Conservation (phyloP, 1,284 basidiomycete species). For the Puccinia sorghi region DNA sequence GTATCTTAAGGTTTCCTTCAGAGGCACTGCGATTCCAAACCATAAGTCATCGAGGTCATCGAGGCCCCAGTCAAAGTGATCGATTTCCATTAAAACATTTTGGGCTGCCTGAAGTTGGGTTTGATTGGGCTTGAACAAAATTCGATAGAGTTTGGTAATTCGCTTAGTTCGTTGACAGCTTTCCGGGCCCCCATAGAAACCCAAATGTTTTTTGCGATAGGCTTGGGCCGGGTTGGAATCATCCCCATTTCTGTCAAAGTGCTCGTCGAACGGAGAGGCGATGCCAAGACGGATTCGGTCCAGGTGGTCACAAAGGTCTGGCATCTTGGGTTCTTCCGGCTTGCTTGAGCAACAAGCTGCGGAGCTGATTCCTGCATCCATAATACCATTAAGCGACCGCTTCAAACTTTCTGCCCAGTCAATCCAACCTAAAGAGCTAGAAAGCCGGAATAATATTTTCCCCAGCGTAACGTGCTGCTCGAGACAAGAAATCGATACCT, state of each 20-base stretch:
- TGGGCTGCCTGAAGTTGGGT: conserved; percentile 14
- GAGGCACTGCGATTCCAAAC: conserved; percentile 35
- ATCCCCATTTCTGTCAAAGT: conserved; percentile 16
- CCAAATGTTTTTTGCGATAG: neutral
- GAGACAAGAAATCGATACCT: conserved; percentile 28
- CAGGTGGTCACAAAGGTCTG: conserved; percentile 43
- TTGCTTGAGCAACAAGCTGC: neutral
- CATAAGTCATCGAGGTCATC: conserved; percentile 46
- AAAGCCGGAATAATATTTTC: conserved; percentile 30
- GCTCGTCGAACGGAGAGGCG: conserved; percentile 16
- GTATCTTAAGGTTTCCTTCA: conserved; percentile 45
- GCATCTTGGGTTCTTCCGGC: conserved; percentile 36
- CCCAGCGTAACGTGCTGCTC: conserved; percentile 18
- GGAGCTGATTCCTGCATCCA: neutral
- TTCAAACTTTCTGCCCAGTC: conserved; percentile 42
- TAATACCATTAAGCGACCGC: conserved; percentile 22
- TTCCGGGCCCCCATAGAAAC: conserved; percentile 40
- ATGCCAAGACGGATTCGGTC: conserved; percentile 30
- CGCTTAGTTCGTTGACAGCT: conserved; percentile 29
- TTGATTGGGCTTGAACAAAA: conserved; percentile 28
- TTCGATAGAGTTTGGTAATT: conserved; percentile 30
- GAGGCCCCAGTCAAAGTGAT: conserved; percentile 33
- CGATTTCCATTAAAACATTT: conserved; percentile 43
- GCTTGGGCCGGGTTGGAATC: neutral
- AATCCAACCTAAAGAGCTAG: conserved; percentile 37